Evolutionary conservation across 352 stramenopile genomes (phyloP).

Genomic region (Phytophthora tentaculata): DNA sequence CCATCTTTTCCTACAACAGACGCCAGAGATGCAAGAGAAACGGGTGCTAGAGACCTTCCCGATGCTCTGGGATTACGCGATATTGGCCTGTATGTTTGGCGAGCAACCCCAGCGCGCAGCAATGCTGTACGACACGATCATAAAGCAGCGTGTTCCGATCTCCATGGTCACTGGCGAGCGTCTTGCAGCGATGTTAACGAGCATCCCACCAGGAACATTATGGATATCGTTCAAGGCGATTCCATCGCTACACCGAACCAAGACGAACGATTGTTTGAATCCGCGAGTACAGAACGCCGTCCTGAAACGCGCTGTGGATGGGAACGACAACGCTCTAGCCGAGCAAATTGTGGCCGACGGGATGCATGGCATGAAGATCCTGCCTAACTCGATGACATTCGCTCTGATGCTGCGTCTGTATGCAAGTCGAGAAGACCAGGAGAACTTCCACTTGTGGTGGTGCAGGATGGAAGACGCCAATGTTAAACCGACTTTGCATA

Average conservation of each 20-base stretch:
- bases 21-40: constrained; percentile 42
- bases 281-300: constrained; percentile 69
- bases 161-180: constrained; percentile 55
- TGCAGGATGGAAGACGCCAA: constrained; percentile 48
- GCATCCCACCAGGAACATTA: constrained; percentile 51
- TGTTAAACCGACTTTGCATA: constrained; percentile 57
- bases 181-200: constrained; percentile 51
- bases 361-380: constrained; percentile 39
- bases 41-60: constrained; percentile 52
- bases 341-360: constrained; percentile 61
- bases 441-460: constrained; percentile 58
- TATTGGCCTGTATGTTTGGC: constrained; percentile 56
- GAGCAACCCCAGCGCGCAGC: constrained; percentile 53
- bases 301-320: constrained; percentile 62
- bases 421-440: constrained; percentile 48
- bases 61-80: constrained; percentile 71
- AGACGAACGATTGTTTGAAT: constrained; percentile 26
- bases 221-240: constrained; percentile 63
- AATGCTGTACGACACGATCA: constrained; percentile 55
- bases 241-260: constrained; percentile 49
- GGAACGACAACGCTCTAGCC: constrained; percentile 54
- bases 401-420: constrained; percentile 76
- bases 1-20: constrained; percentile 61
- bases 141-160: constrained; percentile 42
- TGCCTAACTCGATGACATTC: constrained; percentile 77